phyloP scores from a whole-genome alignment of 805 yeast species.

The Zygoascus bituminiphila region DNA sequence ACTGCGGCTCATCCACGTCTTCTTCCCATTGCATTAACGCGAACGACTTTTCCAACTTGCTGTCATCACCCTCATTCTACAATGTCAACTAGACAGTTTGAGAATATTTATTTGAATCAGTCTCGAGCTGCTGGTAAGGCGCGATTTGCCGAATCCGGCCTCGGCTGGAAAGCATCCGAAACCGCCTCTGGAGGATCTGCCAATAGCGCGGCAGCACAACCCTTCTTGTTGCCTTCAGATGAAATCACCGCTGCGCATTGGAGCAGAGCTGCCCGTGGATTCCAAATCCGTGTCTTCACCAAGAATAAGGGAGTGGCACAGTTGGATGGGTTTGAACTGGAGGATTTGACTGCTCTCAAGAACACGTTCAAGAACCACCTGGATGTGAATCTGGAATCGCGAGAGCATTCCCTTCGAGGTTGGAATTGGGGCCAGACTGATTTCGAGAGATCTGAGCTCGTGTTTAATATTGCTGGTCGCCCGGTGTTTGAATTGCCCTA shows the following conservation, averaged over 20 bases:
- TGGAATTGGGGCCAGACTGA: constrained; percentile 99
- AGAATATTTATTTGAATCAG: constrained; percentile 82
- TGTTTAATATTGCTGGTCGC: constrained; percentile 75
- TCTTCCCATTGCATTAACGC: not conserved
- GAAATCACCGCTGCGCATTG: constrained; percentile 75
- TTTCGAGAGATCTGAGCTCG: constrained; percentile 83
- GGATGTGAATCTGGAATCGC: constrained; percentile 62
- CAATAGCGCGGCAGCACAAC: constrained; percentile 44
- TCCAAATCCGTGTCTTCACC: constrained; percentile 81
- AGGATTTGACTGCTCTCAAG: constrained; percentile 70
- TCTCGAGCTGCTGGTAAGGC: constrained; percentile 78
- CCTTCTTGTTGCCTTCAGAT: constrained; percentile 82
- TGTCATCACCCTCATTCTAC: not conserved
- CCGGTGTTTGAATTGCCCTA: constrained; percentile 93
- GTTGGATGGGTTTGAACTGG: constrained; percentile 86
- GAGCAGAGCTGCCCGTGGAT: constrained; percentile 92
- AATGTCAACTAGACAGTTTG: constrained; percentile 51
- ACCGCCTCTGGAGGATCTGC: constrained; percentile 38
- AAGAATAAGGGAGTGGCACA: constrained; percentile 77
- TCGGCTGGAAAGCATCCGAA: constrained; percentile 83
- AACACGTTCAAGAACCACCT: constrained; percentile 76
- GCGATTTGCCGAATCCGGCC: constrained; percentile 93
- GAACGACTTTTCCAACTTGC: not conserved
- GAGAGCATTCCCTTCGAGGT: constrained; percentile 90
- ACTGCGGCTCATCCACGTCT: not conserved